These are phyloP conservation scores for Oryza nivara DNA, from an alignment of 176 grass and related monocot species.

Conservation along the genomic window DNA sequence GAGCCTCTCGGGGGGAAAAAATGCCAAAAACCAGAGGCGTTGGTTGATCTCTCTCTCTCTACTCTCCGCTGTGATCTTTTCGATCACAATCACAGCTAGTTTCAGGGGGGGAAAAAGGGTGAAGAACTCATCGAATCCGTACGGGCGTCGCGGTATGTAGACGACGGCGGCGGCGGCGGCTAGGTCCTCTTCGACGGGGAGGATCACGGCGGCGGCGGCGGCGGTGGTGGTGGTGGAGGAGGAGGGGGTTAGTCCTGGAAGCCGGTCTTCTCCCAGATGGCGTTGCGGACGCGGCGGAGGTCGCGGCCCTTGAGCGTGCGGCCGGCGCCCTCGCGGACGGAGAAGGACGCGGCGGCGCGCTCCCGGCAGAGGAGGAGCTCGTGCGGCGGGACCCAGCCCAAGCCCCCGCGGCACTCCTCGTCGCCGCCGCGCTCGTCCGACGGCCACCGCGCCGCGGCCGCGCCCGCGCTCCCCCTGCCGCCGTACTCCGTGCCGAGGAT, in stretches of 20 bases:
- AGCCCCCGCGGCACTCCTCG: background rate
- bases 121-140: conserved; percentile 30
- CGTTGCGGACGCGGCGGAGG: conserved; percentile 91
- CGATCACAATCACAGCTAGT: conserved; percentile 46
- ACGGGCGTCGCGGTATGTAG: no score
- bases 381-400: conserved; percentile 77
- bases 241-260: conserved; percentile 70
- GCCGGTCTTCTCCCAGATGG: conserved; percentile 96
- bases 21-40: conserved; percentile 65
- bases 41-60: conserved; percentile 2
- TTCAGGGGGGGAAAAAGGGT: background rate
- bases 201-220: background rate
- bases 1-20: conserved; percentile 44
- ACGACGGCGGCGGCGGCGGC: background rate
- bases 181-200: background rate
- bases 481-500: conserved; percentile 69
- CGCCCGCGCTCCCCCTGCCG: conserved; percentile 19
- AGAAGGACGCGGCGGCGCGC: conserved; percentile 69
- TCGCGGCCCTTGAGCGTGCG: conserved; percentile 97
- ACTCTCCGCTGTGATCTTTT: conserved; percentile 6
- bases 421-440: conserved; percentile 40
- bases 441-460: conserved; percentile 38
- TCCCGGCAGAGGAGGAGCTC: conserved; percentile 77
- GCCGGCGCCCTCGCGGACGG: conserved; percentile 80
- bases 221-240: background rate